Percentiles rank a stretch among this genome's conserved stretches.
Evolutionary conservation across 768 basidiomycete species (phyloP).

Genomic region (Lactarius akahatsu): DNA sequence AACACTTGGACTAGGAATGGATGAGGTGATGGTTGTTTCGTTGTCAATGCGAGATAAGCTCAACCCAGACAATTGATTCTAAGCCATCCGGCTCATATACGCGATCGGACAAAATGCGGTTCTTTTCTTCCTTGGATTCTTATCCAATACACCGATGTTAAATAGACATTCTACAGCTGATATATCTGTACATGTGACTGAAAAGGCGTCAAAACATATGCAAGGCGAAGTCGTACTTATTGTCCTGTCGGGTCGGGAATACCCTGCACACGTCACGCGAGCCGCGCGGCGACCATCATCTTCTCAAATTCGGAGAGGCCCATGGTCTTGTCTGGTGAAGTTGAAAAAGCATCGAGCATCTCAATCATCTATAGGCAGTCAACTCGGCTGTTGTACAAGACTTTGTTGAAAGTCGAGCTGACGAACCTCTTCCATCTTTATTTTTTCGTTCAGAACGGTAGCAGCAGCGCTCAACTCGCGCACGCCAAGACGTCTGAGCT

Average conservation of each 20-base stretch:
- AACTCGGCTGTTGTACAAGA: background rate
- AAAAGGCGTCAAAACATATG: background rate
- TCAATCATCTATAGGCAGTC: constrained; percentile 58
- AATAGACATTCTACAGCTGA: background rate
- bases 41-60: too few species aligned
- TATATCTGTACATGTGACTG: background rate
- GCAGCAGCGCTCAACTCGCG: constrained; percentile 63
- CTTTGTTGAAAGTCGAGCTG: background rate
- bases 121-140: background rate
- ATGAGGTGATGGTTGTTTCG: too few species aligned
- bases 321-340: constrained; percentile 66
- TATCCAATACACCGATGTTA: background rate
- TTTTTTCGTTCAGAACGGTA: constrained; percentile 63
- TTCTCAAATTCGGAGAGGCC: constrained; percentile 64
- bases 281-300: constrained; percentile 67
- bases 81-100: too few species aligned
- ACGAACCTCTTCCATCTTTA: constrained; percentile 70
- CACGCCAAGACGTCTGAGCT: constrained; percentile 57
- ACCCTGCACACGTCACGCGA: constrained; percentile 40
- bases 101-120: background rate
- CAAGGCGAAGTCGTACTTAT: background rate
- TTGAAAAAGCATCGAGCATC: constrained; percentile 78
- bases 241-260: background rate
- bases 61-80: too few species aligned
- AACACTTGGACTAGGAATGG: too few species aligned